phyloP scores from a whole-genome alignment of 2,329 filamentous ascomycete species.

The Ceratocystis harringtonii region DNA sequence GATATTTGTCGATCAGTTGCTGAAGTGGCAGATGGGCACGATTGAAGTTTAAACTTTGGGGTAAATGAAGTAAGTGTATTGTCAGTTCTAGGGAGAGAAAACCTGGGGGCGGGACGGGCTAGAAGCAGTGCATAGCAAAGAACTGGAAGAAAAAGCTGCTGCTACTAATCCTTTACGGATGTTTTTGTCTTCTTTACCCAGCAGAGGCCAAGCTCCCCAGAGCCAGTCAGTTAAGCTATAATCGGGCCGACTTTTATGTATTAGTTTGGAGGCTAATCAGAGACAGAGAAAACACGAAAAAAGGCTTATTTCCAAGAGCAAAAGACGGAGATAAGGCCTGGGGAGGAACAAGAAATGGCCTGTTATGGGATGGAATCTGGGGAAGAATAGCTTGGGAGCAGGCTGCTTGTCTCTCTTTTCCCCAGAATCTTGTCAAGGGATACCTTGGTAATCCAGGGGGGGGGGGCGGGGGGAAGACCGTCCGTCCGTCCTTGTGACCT shows the following conservation, averaged over 20 bases:
- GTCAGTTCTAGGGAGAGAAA: not conserved
- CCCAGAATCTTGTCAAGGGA: not conserved
- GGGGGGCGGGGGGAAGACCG: not conserved
- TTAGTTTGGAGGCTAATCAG: not conserved
- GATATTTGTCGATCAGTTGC: not conserved
- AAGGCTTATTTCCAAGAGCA: not conserved
- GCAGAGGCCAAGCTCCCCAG: too few species aligned
- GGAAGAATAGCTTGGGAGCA: not conserved
- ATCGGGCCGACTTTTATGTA: not conserved
- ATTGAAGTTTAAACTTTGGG: too few species aligned
- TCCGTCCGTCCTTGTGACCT: not conserved
- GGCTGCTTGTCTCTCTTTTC: not conserved
- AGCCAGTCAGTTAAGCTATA: not conserved
- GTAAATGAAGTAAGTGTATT: not conserved
- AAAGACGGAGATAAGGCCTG: not conserved
- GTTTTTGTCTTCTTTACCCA: too few species aligned
- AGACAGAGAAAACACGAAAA: not conserved
- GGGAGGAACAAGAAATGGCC: not conserved
- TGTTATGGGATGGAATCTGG: not conserved
- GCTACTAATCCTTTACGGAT: too few species aligned
- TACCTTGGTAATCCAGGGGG: not conserved
- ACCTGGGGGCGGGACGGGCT: not conserved
- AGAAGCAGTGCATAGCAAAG: not conserved
- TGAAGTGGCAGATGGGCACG: not conserved
- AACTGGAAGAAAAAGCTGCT: not conserved